phyloP scores from a whole-genome alignment of 768 basidiomycete genomes.

The Pholiota microspora region DNA sequence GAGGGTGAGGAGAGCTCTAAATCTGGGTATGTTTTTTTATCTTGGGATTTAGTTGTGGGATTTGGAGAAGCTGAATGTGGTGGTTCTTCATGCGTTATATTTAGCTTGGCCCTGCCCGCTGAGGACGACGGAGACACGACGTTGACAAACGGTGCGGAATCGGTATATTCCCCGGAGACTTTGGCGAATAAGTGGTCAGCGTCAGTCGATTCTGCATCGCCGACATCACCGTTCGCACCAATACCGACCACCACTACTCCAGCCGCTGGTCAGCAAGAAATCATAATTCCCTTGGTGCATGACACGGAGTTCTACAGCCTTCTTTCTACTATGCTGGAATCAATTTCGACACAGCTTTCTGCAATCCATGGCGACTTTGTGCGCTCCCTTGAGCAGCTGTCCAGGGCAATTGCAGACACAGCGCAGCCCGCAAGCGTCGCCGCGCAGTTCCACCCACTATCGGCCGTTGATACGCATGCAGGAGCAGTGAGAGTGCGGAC shows the following conservation, averaged over 20 bases:
- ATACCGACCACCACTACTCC: background rate
- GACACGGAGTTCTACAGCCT: constrained; percentile 81
- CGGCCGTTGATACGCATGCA: constrained; percentile 36
- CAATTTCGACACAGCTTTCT: constrained; percentile 48
- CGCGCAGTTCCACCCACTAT: constrained; percentile 42
- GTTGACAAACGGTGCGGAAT: background rate
- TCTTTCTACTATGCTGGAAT: constrained; percentile 57
- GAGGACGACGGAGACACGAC: background rate
- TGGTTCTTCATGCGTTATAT: background rate
- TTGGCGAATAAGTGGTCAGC: background rate
- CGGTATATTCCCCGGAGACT: constrained; percentile 3
- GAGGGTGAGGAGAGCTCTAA: background rate
- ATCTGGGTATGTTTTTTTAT: constrained; percentile 7
- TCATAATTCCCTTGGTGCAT: constrained; percentile 77
- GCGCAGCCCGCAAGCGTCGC: constrained; percentile 41
- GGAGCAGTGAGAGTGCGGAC: constrained; percentile 27
- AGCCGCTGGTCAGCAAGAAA: constrained; percentile 34
- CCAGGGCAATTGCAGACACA: constrained; percentile 35
- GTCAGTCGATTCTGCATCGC: background rate
- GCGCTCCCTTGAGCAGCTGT: constrained; percentile 34
- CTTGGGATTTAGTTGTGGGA: background rate
- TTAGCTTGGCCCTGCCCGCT: background rate
- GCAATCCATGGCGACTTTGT: constrained; percentile 50
- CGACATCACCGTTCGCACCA: background rate
- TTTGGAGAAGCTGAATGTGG: background rate